These are phyloP conservation scores for Scheffersomyces segobiensis DNA, from an alignment of 1,139 yeast genomes.

Conservation along the genomic window DNA sequence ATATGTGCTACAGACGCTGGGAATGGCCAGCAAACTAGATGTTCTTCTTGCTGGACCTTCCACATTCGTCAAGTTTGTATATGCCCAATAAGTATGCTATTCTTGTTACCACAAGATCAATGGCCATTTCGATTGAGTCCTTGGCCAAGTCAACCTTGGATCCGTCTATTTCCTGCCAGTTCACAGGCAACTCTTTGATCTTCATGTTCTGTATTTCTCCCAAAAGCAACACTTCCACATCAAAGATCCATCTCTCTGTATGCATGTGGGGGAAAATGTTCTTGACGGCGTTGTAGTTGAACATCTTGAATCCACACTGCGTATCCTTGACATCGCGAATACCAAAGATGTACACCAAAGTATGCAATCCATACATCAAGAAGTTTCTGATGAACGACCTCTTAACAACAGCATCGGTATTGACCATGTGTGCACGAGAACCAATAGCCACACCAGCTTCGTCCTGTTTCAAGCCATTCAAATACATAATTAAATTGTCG, in stretches of 20 bases:
- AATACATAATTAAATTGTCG: constrained; percentile 47
- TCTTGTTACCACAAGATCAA: constrained; percentile 87
- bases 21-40: constrained; percentile 3
- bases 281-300: constrained; percentile 65
- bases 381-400: constrained; percentile 85
- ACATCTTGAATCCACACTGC: constrained; percentile 95
- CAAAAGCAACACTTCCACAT: constrained; percentile 84
- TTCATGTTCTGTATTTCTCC: constrained; percentile 71
- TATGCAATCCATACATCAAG: constrained; percentile 89
- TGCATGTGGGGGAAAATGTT: constrained; percentile 87
- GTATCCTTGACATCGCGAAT: constrained; percentile 86
- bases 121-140: constrained; percentile 93
- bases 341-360: constrained; percentile 85
- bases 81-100: constrained; percentile 85
- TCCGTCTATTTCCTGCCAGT: constrained; percentile 97
- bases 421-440: constrained; percentile 95
- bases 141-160: constrained; percentile 90
- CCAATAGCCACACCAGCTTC: constrained; percentile 77
- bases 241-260: constrained; percentile 98
- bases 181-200: constrained; percentile 78
- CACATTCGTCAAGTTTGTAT: constrained; percentile 49
- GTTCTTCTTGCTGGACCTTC: constrained; percentile 15
- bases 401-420: constrained; percentile 93
- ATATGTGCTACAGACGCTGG: background rate
- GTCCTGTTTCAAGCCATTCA: constrained; percentile 27